These are phyloP conservation scores for Exophiala dermatitidis DNA, from an alignment of 2,329 filamentous ascomycete species.

Conservation along the genomic window DNA sequence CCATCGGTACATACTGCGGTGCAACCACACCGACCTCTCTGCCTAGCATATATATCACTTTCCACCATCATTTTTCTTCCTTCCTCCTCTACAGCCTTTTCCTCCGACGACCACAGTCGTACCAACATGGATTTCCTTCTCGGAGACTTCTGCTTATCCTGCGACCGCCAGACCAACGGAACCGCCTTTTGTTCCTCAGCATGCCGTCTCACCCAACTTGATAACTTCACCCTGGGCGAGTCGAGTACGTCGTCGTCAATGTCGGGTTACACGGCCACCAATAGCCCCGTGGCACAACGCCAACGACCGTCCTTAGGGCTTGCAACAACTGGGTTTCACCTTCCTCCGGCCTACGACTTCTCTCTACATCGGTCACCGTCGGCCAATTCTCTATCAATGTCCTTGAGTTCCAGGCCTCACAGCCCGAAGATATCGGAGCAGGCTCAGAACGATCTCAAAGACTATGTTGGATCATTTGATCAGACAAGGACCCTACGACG, in stretches of 20 bases:
- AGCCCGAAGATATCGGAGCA: slow-evolving; percentile 70
- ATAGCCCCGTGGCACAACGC: slow-evolving; percentile 22
- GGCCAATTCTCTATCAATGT: slow-evolving; percentile 43
- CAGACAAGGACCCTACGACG: slow-evolving; percentile 55
- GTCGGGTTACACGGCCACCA: slow-evolving; percentile 42
- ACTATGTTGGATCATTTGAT: slow-evolving; percentile 85
- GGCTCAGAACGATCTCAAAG: slow-evolving; percentile 69
- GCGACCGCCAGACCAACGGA: slow-evolving; percentile 78
- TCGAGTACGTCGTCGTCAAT: slow-evolving; percentile 31
- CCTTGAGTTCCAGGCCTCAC: slow-evolving; percentile 49
- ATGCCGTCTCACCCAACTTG: slow-evolving; percentile 80
- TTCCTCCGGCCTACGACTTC: slow-evolving; percentile 71
- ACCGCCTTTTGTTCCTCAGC: slow-evolving; percentile 87
- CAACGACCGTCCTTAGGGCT: slow-evolving; percentile 7
- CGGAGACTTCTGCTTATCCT: slow-evolving; percentile 87
- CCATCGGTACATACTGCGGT: neutral
- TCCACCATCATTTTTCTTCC: slow-evolving; percentile 1
- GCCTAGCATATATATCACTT: slow-evolving; percentile 12
- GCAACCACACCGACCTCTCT: neutral
- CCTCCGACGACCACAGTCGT: slow-evolving; percentile 4
- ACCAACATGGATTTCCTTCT: slow-evolving; percentile 53
- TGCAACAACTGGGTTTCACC: slow-evolving; percentile 53
- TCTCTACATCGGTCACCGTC: slow-evolving; percentile 41
- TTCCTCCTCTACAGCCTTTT: slow-evolving; percentile 3
- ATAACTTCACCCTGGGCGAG: slow-evolving; percentile 38